Conservation (phyloP, 2,329 filamentous ascomycete genomes). For the Ascochyta rabiei region DNA sequence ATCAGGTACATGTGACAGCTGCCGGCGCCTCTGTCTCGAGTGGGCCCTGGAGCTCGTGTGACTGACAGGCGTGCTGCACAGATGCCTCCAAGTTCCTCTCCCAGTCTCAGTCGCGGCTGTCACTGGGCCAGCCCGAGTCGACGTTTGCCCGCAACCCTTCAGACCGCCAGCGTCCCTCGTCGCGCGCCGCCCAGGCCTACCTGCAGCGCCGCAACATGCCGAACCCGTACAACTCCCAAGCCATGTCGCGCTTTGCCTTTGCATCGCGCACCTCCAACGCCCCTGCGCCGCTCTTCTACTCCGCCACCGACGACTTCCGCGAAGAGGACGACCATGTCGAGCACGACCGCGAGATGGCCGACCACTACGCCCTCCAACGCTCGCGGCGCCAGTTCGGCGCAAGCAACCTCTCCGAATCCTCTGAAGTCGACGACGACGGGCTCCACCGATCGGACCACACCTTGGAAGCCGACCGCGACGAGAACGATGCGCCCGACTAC, state of each 20-base stretch:
- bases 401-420: slow-evolving; percentile 82
- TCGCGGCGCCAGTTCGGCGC: slow-evolving; percentile 88
- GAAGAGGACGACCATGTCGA: slow-evolving; percentile 94
- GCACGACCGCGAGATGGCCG: slow-evolving; percentile 88
- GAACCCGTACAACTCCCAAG: slow-evolving; percentile 76
- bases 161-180: slow-evolving; percentile 52
- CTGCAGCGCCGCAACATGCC: slow-evolving; percentile 58
- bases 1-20: slow-evolving; percentile 43
- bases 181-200: slow-evolving; percentile 58
- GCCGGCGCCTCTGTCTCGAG: slow-evolving; percentile 36
- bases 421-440: slow-evolving; percentile 77
- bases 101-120: slow-evolving; percentile 91
- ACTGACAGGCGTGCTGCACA: slow-evolving; percentile 55
- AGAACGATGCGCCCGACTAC: slow-evolving; percentile 47
- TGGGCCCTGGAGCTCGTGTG: slow-evolving; percentile 46
- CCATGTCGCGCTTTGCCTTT: slow-evolving; percentile 78
- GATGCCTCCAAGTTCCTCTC: slow-evolving; percentile 98
- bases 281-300: slow-evolving; percentile 93
- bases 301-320: slow-evolving; percentile 84
- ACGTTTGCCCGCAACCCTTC: slow-evolving; percentile 56
- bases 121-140: slow-evolving; percentile 64
- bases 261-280: slow-evolving; percentile 76
- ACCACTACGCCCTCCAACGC: slow-evolving; percentile 87
- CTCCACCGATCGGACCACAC: slow-evolving; percentile 55
- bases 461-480: slow-evolving; percentile 55